Conservation (phyloP, 169 alveolate species). For the Sarcocystis neurona region DNA sequence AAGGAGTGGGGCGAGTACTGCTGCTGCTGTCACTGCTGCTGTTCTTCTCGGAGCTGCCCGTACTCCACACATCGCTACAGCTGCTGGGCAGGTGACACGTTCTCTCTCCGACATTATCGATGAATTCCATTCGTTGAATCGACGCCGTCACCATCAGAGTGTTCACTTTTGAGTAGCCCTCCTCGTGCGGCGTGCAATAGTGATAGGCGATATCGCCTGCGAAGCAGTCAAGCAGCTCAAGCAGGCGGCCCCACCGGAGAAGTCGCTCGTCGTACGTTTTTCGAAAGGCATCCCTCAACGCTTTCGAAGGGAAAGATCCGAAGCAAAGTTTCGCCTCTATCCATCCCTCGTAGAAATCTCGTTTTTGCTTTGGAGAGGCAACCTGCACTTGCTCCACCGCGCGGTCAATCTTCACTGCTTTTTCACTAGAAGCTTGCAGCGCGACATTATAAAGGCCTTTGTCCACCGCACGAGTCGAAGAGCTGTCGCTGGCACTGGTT, state of each 20-base stretch:
- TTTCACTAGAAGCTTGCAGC: no score
- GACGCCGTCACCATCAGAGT: conserved; percentile 51
- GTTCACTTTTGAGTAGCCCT: conserved; percentile 25
- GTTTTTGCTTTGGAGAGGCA: no score
- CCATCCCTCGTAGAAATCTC: conserved; percentile 27
- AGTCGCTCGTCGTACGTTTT: conserved; percentile 24
- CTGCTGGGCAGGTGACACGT: no score
- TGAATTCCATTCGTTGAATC: conserved; percentile 46
- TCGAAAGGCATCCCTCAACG: conserved; percentile 61
- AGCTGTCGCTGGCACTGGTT: no score
- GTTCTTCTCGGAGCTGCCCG: neutral
- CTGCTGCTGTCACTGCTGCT: conserved; percentile 38
- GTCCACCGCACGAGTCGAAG: no score
- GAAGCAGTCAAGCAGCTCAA: conserved; percentile 59
- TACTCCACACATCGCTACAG: no score
- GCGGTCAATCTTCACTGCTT: no score
- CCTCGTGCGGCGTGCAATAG: conserved; percentile 46
- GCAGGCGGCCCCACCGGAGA: conserved; percentile 61
- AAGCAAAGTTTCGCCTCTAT: neutral
- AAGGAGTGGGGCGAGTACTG: neutral
- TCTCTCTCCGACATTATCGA: neutral
- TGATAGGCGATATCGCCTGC: conserved; percentile 64
- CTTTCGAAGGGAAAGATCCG: conserved; percentile 1
- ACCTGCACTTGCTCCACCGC: no score
- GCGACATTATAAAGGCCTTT: no score